Base-by-base conservation (phyloP, 805 yeast genomes). In the Yamadazyma insecticola region DNA sequence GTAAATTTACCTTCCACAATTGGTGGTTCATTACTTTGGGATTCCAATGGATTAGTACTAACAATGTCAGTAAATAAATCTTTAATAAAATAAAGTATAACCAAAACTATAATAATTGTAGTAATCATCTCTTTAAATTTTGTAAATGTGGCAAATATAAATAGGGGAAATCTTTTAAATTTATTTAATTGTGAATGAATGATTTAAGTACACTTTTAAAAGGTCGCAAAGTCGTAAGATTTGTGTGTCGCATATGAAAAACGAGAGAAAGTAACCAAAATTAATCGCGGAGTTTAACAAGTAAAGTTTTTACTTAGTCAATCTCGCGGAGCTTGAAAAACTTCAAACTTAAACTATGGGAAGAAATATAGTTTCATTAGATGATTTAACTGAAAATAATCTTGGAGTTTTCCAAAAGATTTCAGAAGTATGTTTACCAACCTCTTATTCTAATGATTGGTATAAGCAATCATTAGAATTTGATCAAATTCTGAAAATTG, bases 361-460 rank as follows among this genome's bases (percentile, higher is more conserved):
- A 9, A 75, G 78, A 40, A 66, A 57, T 30, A 57, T 57, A 30
- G 57, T 77, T 11, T 63, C 72, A 12, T 53, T 78, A 13, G 87
- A 78, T 48, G 78, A 72, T 43, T 45, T 79, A 32, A 79, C 85
- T 3, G 49, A 41, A 28, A 76, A 79, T 55, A 82, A 81, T 54
- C 43, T 76, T 22, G 82, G 78, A 2, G 62, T 72, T 1, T 63
- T 83, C 37, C 67, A 72, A 43, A 70, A 70, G 39, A 77, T 83
- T 50, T 74, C 78, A 37, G 56, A 59, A 33, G 67, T 60, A 4
- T 57, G 63, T 5, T 60, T 78, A n/a, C 81, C 84, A 3, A 59
- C 70, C 0, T 34, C 50, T 2, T 81, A 74, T 45, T 48, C 75
- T 1, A 73, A 72, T 1, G 41, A 56, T 2, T 79, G 80, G 70